These are phyloP conservation scores for Cupressus sempervirens DNA, from an alignment of 75 land plant genomes.

Conservation along the genomic window DNA sequence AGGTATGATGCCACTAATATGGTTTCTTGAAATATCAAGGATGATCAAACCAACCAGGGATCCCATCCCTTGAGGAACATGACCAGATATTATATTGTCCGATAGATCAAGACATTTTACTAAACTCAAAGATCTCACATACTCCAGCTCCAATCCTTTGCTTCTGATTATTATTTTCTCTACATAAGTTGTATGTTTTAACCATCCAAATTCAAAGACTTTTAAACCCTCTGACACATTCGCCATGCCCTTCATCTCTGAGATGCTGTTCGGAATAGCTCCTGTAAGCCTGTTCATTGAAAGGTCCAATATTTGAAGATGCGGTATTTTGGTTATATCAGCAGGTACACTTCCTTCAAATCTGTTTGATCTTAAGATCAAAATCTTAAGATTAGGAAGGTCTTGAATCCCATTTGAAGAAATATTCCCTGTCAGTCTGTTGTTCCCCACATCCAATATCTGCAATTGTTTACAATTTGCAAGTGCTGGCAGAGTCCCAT, in stretches of 20 bases:
- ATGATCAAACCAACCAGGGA: too few species aligned
- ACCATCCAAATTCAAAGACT: neutral
- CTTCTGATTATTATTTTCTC: neutral
- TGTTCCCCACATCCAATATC: neutral
- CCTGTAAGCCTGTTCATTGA: neutral
- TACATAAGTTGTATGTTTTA: constrained; percentile 13
- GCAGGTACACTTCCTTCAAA: neutral
- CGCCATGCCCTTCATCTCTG: neutral
- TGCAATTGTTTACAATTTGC: neutral
- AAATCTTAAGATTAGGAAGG: neutral
- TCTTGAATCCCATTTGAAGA: neutral
- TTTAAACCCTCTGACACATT: neutral
- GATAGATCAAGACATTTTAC: too few species aligned
- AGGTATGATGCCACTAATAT: too few species aligned
- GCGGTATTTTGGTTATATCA: neutral
- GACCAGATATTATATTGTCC: too few species aligned
- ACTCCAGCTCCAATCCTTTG: too few species aligned
- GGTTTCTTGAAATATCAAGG: too few species aligned
- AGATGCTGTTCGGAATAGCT: neutral
- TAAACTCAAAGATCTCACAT: too few species aligned
- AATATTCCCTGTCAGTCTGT: neutral
- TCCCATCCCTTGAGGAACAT: too few species aligned
- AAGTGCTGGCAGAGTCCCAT: neutral
- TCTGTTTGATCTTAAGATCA: neutral
- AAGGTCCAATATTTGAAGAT: neutral